Conservation (phyloP, 169 alveolate species). For the Plasmodium fragile region DNA sequence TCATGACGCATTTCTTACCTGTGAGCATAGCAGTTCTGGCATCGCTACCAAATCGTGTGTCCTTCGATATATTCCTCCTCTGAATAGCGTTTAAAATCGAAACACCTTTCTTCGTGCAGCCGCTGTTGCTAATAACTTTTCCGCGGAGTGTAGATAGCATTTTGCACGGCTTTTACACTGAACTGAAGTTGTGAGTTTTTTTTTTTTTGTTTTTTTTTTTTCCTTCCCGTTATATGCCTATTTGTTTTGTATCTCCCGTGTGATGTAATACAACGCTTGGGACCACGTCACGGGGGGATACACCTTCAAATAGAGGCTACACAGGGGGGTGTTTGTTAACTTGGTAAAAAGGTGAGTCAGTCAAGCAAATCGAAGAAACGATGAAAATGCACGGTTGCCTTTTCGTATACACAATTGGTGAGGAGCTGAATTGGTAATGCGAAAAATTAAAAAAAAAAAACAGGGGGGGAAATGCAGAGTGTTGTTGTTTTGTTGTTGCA, state of each 20-base stretch:
- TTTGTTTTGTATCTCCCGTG: background rate
- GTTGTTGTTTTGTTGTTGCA: background rate
- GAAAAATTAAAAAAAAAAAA: background rate
- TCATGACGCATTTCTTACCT: constrained; percentile 38
- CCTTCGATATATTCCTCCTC: constrained; percentile 80
- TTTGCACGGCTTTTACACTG: background rate
- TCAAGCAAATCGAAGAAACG: background rate
- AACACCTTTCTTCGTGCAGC: constrained; percentile 17
- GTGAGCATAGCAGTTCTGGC: constrained; percentile 86
- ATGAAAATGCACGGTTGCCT: background rate
- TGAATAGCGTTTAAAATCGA: constrained; percentile 54
- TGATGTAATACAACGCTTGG: background rate
- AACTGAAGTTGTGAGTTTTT: background rate
- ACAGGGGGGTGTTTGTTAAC: background rate
- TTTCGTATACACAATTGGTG: background rate
- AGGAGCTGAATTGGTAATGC: background rate
- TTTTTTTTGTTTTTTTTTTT: constrained; percentile 12
- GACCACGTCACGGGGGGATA: background rate
- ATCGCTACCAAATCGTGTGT: constrained; percentile 83
- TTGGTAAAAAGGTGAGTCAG: background rate
- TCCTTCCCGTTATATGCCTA: background rate
- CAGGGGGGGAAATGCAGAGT: background rate
- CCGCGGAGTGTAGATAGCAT: constrained; percentile 70
- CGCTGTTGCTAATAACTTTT: constrained; percentile 26
- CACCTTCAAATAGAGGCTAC: background rate